Conservation (phyloP, 148 eudicot genomes). For the Chenopodium album region DNA sequence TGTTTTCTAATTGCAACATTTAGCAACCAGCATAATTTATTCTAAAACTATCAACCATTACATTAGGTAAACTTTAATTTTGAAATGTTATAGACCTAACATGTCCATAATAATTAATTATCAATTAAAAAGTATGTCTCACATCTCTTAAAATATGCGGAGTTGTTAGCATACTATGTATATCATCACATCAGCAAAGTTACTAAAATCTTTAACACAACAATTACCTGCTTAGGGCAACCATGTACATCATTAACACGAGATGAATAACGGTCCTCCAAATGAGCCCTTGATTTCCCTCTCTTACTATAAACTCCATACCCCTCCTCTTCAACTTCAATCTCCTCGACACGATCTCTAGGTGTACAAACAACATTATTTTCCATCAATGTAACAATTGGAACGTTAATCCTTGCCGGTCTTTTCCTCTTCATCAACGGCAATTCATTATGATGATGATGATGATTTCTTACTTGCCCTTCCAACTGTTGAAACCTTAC, state of each 20-base stretch:
- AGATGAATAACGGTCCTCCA: conserved; percentile 65
- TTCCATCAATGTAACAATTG: conserved; percentile 24
- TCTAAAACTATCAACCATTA: too few species aligned
- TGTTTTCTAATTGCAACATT: too few species aligned
- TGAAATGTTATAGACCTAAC: too few species aligned
- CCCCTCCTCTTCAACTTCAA: conserved; percentile 54
- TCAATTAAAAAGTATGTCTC: too few species aligned
- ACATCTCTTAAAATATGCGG: too few species aligned
- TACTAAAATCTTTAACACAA: too few species aligned
- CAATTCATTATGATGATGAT: conserved; percentile 1
- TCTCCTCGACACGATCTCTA: conserved; percentile 26
- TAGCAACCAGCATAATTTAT: too few species aligned
- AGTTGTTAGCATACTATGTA: too few species aligned
- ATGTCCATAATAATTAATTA: too few species aligned
- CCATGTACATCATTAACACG: conserved; percentile 28
- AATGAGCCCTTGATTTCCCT: conserved; percentile 44
- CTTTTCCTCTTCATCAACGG: conserved; percentile 56
- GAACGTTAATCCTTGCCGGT: conserved; percentile 50
- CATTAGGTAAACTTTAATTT: too few species aligned
- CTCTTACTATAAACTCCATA: conserved; percentile 55
- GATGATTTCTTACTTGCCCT: not conserved
- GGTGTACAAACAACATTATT: conserved; percentile 3
- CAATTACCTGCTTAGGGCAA: conserved; percentile 53
- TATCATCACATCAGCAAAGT: too few species aligned
- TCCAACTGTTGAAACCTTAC: conserved; percentile 18